Base-by-base conservation (phyloP, 2,329 filamentous ascomycete species). In the Alternaria sp. region DNA sequence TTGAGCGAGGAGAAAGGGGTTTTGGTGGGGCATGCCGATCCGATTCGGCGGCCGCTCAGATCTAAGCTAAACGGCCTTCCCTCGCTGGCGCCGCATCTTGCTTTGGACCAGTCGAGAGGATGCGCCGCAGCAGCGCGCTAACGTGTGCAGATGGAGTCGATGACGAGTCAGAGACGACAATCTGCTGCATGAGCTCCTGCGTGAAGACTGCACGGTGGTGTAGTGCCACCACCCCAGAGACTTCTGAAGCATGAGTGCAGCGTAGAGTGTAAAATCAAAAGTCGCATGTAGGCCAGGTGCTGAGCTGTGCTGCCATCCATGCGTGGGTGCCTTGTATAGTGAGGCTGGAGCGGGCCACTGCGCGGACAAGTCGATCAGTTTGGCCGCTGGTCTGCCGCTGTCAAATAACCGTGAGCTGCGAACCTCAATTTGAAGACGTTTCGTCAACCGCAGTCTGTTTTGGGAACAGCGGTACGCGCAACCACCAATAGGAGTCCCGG, bases 41-140 rank as follows among this genome's bases (percentile, higher is more conserved):
- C 71, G 75, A 77, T 78, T 77, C 70, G 73, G 67, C 60, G 70
- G 65, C 65, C 65, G 63, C 66, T 73, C 66, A 75, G 75, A 77
- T 77, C 75, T 75, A 40, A 66, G 57, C 63, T 59, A 67, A 77
- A 78, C 74, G 75, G 73, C 73, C 69, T 67, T 68, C 66, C 63
- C 66, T 66, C 57, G 61, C 62, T 72, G 67, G 65, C 72, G 73
- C 74, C 72, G 72, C 68, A 77, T 75, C 71, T 74, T 70, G 70
- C 69, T 68, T 66, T 66, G 58, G 54, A 43, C 61, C 57, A 63
- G 59, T 62, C 49, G 54, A 40, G 52, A 51, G 32, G 59, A 67
- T 61, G 57, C 52, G 32, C 55, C 57, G 36, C 47, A 65, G 23
- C 36, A 61, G 65, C 52, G 61, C 57, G 57, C 65, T 68, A 68